Evolutionary conservation across 1,139 yeast species (phyloP).

Genomic region (Geotrichum aggregatum): DNA sequence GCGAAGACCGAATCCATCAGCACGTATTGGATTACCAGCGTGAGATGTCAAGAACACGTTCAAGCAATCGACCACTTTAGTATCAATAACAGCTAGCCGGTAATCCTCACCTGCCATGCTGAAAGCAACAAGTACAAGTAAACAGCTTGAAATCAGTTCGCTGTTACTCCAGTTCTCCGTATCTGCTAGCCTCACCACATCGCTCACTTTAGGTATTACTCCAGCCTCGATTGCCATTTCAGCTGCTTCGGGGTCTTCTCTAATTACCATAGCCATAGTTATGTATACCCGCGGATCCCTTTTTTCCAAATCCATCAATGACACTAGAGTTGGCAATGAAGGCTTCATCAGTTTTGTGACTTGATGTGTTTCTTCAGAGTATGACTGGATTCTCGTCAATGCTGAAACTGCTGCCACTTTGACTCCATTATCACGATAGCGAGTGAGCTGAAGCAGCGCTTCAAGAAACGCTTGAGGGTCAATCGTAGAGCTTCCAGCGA

Average conservation of each 20-base stretch:
- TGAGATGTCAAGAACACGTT: conserved; percentile 31
- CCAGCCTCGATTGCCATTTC: conserved; percentile 39
- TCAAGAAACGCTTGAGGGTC: conserved; percentile 25
- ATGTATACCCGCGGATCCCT: conserved; percentile 32
- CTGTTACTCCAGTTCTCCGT: conserved; percentile 26
- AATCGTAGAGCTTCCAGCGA: not conserved
- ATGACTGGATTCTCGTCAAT: conserved; percentile 32
- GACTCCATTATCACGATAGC: conserved; percentile 30
- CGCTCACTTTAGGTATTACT: conserved; percentile 32
- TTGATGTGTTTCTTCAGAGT: conserved; percentile 27
- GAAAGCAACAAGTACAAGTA: conserved; percentile 38
- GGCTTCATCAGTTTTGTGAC: conserved; percentile 29
- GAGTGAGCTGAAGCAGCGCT: conserved; percentile 29
- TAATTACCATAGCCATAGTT: conserved; percentile 35
- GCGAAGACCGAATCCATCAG: conserved; percentile 24
- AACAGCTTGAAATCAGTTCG: conserved; percentile 31
- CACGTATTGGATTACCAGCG: conserved; percentile 19
- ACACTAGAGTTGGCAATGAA: conserved; percentile 38
- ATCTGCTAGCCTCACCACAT: conserved; percentile 26
- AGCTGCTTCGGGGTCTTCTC: conserved; percentile 34
- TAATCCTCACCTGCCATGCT: conserved; percentile 37
- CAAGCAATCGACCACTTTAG: conserved; percentile 34
- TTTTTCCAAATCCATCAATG: conserved; percentile 29
- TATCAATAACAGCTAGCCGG: conserved; percentile 35
- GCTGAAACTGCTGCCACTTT: conserved; percentile 36